These are phyloP conservation scores for Marchantia paleacea DNA, from an alignment of 225 moss, liverwort and hornwort species.

Conservation along the genomic window DNA sequence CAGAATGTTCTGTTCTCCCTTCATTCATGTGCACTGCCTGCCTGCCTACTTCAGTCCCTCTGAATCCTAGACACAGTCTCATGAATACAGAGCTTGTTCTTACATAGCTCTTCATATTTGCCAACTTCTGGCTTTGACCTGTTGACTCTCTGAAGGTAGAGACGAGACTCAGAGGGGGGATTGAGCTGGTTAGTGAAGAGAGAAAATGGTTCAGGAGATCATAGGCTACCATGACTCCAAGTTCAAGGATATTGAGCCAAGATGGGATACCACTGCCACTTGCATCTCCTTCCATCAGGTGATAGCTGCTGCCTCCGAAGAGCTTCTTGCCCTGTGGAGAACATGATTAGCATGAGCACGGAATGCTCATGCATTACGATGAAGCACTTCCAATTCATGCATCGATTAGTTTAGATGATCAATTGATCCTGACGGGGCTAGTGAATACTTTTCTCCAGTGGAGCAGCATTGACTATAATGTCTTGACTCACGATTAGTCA, in stretches of 20 bases:
- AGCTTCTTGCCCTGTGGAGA: background rate
- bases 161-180: background rate
- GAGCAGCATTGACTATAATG: background rate
- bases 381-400: background rate
- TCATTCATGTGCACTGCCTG: too few relatives aligned
- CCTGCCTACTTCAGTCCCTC: too few relatives aligned
- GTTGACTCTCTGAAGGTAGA: background rate
- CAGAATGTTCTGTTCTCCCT: too few relatives aligned
- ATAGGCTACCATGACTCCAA: background rate
- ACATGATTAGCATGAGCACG: background rate
- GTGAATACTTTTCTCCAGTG: too few relatives aligned
- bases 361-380: background rate
- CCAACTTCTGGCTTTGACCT: background rate
- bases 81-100: background rate
- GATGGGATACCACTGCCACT: background rate
- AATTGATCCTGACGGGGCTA: background rate
- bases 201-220: conserved; percentile 9
- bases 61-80: too few relatives aligned
- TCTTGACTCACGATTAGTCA: background rate
- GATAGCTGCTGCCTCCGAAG: background rate
- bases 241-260: conserved; percentile 7
- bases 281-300: conserved; percentile 22
- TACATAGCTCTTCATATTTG: background rate
- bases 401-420: background rate
- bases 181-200: background rate